Percentiles rank a stretch among this genome's conserved stretches.
Conservation (phyloP, 176 grass and related monocot species). For the Carex kokanica region DNA sequence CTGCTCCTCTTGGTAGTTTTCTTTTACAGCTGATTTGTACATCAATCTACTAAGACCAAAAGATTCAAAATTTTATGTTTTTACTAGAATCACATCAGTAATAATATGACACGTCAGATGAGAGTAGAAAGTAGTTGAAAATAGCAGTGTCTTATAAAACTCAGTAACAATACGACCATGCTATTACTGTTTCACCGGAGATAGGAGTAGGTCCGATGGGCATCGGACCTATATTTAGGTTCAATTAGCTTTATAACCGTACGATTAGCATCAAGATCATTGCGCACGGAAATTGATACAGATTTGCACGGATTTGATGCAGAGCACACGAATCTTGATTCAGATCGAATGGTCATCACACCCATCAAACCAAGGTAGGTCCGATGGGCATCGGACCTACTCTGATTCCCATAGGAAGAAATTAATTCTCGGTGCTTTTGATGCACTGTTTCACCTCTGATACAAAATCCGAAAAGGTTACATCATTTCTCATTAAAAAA, state of each 20-base stretch:
- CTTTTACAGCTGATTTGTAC: neutral
- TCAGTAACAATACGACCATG: neutral
- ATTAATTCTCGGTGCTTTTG: slow-evolving; percentile 18
- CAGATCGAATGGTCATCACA: too few relatives aligned
- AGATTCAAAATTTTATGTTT: neutral
- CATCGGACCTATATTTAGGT: too few relatives aligned
- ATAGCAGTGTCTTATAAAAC: neutral
- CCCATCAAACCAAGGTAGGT: too few relatives aligned
- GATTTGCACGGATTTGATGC: too few relatives aligned
- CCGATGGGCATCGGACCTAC: too few relatives aligned
- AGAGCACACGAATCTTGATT: too few relatives aligned
- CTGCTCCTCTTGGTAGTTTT: neutral
- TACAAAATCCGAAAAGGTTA: neutral
- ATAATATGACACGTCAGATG: neutral
- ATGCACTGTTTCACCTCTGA: slow-evolving; percentile 4
- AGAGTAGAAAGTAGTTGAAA: neutral
- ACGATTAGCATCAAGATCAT: too few relatives aligned
- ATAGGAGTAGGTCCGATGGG: too few relatives aligned
- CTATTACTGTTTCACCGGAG: too few relatives aligned
- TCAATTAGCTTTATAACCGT: too few relatives aligned
- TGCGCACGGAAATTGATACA: too few relatives aligned
- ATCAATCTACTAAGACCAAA: neutral
- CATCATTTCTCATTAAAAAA: neutral
- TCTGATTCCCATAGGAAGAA: too few relatives aligned
- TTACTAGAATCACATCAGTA: neutral